Percentiles rank a stretch among this genome's conserved stretches.
These are phyloP conservation scores for Tilletiaria anomala DNA, from an alignment of 1,284 basidiomycete genomes.

Conservation along the genomic window DNA sequence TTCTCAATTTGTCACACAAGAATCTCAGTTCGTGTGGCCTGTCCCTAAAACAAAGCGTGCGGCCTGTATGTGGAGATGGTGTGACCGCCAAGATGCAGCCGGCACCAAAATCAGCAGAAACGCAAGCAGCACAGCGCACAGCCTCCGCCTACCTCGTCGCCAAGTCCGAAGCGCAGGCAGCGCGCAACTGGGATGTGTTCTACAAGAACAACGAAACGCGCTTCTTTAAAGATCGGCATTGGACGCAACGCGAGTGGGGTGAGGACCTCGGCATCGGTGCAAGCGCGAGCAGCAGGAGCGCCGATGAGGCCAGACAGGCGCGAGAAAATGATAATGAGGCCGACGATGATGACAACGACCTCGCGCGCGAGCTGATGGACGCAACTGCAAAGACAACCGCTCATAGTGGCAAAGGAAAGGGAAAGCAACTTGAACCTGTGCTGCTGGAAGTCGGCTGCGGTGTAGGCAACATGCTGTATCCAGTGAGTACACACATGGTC, in stretches of 20 bases:
- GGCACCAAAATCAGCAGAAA: too few species aligned
- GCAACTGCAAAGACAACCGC: too few species aligned
- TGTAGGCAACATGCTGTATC: constrained; percentile 36
- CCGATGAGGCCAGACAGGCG: not conserved
- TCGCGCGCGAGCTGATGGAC: too few species aligned
- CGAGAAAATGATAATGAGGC: constrained; percentile 8
- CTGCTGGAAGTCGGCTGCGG: constrained; percentile 27
- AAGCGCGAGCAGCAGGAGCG: not conserved
- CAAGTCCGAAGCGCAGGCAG: constrained; percentile 28
- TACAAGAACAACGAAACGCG: constrained; percentile 32
- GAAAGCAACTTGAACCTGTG: not conserved
- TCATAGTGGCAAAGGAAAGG: not conserved
- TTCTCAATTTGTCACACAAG: too few species aligned
- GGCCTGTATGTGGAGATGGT: too few species aligned
- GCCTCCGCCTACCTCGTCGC: constrained; percentile 19
- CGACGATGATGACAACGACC: constrained; percentile 5
- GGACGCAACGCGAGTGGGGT: constrained; percentile 37
- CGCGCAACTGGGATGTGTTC: constrained; percentile 38
- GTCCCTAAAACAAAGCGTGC: too few species aligned
- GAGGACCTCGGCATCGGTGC: not conserved
- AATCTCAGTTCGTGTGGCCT: too few species aligned
- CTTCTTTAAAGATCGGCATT: constrained; percentile 41
- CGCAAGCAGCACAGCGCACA: constrained; percentile 6
- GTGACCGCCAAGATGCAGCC: too few species aligned
- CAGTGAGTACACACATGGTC: too few species aligned